A percentile compares a stretch with the other conserved stretches of the same genome.
These are phyloP conservation scores for Tolypocladium tundrense DNA, from an alignment of 2,329 filamentous ascomycete genomes.

Conservation along the genomic window DNA sequence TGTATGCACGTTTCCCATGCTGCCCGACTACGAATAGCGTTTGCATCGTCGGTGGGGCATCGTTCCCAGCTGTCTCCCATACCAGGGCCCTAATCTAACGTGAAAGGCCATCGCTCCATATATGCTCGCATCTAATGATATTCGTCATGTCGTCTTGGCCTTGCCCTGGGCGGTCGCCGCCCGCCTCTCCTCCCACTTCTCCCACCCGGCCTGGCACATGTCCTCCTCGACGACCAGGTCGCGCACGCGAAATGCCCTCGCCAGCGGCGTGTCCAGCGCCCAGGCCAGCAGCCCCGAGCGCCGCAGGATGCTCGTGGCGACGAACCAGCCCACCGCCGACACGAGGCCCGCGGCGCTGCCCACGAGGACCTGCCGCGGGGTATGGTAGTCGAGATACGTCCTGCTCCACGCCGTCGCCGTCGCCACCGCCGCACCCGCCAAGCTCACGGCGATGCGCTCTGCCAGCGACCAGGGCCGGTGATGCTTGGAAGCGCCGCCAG, in stretches of 20 bases:
- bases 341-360: slow-evolving; percentile 61
- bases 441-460: slow-evolving; percentile 46
- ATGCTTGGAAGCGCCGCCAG: slow-evolving; percentile 2
- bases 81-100: background rate
- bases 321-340: slow-evolving; percentile 73
- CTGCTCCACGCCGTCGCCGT: slow-evolving; percentile 68
- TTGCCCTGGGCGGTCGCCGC: slow-evolving; percentile 20
- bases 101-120: background rate
- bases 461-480: slow-evolving; percentile 44
- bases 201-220: slow-evolving; percentile 84
- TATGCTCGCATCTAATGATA: background rate
- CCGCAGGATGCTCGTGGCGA: slow-evolving; percentile 55
- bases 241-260: slow-evolving; percentile 59
- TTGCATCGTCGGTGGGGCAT: background rate
- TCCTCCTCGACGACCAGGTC: slow-evolving; percentile 86
- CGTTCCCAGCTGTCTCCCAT: background rate
- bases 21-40: background rate
- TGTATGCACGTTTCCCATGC: background rate
- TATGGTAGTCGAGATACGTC: slow-evolving; percentile 90
- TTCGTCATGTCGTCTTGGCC: slow-evolving; percentile 16
- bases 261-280: slow-evolving; percentile 55
- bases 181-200: slow-evolving; percentile 64
- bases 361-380: slow-evolving; percentile 73
- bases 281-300: slow-evolving; percentile 60
- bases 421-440: slow-evolving; percentile 51